These are phyloP conservation scores for Botrytis byssoidea DNA, from an alignment of 2,329 filamentous ascomycete genomes.

Conservation along the genomic window DNA sequence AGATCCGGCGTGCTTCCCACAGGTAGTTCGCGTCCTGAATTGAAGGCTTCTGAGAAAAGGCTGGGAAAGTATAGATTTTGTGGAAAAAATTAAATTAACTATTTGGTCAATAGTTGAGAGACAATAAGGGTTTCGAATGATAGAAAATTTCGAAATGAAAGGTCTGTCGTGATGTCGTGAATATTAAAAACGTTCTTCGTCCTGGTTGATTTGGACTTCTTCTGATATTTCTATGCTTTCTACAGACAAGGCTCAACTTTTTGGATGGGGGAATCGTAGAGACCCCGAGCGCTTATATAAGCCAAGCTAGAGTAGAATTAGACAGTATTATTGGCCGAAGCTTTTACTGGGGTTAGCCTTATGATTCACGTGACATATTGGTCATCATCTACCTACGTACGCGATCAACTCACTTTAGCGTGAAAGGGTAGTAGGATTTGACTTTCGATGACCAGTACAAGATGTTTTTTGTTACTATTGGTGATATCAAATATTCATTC, in stretches of 20 bases:
- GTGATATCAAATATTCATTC: neutral
- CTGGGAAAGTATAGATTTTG: neutral
- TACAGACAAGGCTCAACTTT: conserved; percentile 16
- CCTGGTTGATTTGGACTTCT: conserved; percentile 1
- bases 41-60: neutral
- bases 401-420: neutral
- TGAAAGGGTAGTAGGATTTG: neutral
- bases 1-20: conserved; percentile 1
- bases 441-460: neutral
- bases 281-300: conserved; percentile 16
- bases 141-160: neutral
- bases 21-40: neutral
- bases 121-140: neutral
- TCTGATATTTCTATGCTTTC: conserved; percentile 5
- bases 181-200: conserved; percentile 12
- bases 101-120: neutral
- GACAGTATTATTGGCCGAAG: neutral
- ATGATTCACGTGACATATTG: neutral
- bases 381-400: neutral
- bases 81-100: neutral
- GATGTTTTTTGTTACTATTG: neutral
- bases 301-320: neutral
- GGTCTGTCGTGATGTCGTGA: conserved; percentile 8
- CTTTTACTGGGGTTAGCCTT: neutral
- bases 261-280: neutral